Percentiles rank a stretch among this genome's conserved stretches.
Conservation (phyloP, 495 filamentous ascomycete genomes). For the Penicillium tannophilum region DNA sequence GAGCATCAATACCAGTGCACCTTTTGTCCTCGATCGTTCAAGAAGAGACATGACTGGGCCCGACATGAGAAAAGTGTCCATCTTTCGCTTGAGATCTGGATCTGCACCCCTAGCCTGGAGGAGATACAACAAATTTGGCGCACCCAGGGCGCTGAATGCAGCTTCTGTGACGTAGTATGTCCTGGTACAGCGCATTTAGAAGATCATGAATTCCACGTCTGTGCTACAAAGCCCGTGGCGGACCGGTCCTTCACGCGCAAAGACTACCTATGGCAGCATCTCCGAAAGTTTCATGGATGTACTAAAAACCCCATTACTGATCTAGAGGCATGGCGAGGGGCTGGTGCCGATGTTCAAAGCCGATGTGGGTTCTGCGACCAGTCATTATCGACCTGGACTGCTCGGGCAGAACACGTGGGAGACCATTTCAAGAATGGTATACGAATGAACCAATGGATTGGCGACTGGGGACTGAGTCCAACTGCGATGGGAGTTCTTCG, state of each 20-base stretch:
- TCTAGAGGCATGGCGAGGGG: slow-evolving; percentile 71
- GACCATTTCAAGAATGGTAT: slow-evolving; percentile 68
- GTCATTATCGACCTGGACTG: slow-evolving; percentile 61
- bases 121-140: slow-evolving; percentile 16
- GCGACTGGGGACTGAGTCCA: slow-evolving; percentile 70
- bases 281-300: slow-evolving; percentile 72
- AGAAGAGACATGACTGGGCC: slow-evolving; percentile 83
- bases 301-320: slow-evolving; percentile 59
- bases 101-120: slow-evolving; percentile 52
- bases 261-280: slow-evolving; percentile 80
- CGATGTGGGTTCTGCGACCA: slow-evolving; percentile 72
- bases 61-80: slow-evolving; percentile 83
- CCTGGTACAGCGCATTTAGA: slow-evolving; percentile 65
- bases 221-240: slow-evolving; percentile 61
- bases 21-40: slow-evolving; percentile 80
- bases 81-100: slow-evolving; percentile 75
- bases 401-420: slow-evolving; percentile 64
- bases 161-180: slow-evolving; percentile 64
- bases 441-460: slow-evolving; percentile 71
- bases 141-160: slow-evolving; percentile 51
- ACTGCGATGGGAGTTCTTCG: slow-evolving; percentile 60
- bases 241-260: slow-evolving; percentile 82
- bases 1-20: slow-evolving; percentile 69
- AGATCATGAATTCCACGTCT: slow-evolving; percentile 69
- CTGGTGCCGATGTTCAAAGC: slow-evolving; percentile 60